Evolutionary conservation across 75 land plant genomes (phyloP).

Genomic region (Pinus tabuliformis): DNA sequence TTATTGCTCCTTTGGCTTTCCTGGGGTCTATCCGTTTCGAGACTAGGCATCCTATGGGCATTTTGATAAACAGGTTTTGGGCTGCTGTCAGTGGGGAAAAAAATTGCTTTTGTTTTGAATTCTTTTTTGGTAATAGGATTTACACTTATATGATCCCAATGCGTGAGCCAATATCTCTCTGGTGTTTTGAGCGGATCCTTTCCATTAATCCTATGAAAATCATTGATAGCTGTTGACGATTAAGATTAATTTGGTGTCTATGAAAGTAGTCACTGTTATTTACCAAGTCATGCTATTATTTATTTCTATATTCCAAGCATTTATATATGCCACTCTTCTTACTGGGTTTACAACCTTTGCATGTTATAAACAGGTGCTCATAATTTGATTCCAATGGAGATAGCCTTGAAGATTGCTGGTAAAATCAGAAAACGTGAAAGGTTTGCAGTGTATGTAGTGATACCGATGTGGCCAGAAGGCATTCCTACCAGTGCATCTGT

Average conservation of each 20-base stretch:
- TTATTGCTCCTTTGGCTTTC: constrained; percentile 1
- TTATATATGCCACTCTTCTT: neutral
- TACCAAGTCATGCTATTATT: neutral
- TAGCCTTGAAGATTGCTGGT: constrained; percentile 58
- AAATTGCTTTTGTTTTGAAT: too few species aligned
- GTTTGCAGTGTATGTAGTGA: constrained; percentile 54
- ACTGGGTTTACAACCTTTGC: neutral
- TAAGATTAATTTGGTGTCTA: neutral
- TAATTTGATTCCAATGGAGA: constrained; percentile 67
- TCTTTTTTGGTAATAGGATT: neutral
- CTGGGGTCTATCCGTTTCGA: neutral
- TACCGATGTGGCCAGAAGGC: constrained; percentile 87
- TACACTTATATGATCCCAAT: neutral
- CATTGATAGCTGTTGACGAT: neutral
- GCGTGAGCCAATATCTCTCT: neutral
- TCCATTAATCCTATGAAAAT: neutral
- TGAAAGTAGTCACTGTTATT: neutral
- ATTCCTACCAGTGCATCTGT: constrained; percentile 43
- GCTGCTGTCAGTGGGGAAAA: too few species aligned
- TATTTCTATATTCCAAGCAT: neutral
- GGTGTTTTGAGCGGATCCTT: neutral
- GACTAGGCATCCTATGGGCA: neutral
- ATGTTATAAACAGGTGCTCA: constrained; percentile 49
- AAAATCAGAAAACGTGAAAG: constrained; percentile 54
- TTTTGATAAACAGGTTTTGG: neutral